These are phyloP conservation scores for Malus hybrid DNA, from an alignment of 331 rosid species.

Conservation along the genomic window DNA sequence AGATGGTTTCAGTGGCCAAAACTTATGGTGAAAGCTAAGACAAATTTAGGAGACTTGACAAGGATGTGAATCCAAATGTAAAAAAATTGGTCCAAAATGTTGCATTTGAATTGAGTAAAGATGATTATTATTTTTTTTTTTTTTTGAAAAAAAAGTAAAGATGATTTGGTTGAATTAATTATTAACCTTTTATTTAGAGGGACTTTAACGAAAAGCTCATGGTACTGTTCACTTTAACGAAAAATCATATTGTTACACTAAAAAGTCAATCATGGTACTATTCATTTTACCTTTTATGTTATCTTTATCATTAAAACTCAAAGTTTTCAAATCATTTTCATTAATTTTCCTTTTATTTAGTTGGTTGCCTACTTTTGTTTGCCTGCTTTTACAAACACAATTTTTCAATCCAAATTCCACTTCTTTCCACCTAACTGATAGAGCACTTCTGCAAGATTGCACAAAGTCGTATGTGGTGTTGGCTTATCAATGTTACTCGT, in stretches of 20 bases:
- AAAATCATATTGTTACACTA: too few species aligned
- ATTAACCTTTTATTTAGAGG: neutral
- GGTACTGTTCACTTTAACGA: too few species aligned
- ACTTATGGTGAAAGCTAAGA: neutral
- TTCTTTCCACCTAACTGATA: neutral
- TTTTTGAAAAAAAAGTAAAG: too few species aligned
- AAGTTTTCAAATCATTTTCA: too few species aligned
- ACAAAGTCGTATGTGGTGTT: neutral
- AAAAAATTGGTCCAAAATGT: too few species aligned
- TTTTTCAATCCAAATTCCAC: neutral
- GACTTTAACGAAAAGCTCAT: too few species aligned
- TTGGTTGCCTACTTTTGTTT: neutral
- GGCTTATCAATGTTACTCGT: neutral
- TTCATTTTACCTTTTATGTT: too few species aligned
- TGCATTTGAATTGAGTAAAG: neutral
- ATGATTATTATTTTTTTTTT: neutral
- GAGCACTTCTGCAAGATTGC: neutral
- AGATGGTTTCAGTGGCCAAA: neutral
- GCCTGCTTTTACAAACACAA: too few species aligned
- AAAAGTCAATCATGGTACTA: too few species aligned
- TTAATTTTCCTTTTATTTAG: neutral
- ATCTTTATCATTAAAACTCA: too few species aligned
- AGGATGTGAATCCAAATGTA: neutral
- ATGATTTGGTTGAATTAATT: neutral
- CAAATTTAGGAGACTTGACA: neutral